Evolutionary conservation across 2,329 filamentous ascomycete genomes (phyloP).

Genomic region (Neospermospora avenae): DNA sequence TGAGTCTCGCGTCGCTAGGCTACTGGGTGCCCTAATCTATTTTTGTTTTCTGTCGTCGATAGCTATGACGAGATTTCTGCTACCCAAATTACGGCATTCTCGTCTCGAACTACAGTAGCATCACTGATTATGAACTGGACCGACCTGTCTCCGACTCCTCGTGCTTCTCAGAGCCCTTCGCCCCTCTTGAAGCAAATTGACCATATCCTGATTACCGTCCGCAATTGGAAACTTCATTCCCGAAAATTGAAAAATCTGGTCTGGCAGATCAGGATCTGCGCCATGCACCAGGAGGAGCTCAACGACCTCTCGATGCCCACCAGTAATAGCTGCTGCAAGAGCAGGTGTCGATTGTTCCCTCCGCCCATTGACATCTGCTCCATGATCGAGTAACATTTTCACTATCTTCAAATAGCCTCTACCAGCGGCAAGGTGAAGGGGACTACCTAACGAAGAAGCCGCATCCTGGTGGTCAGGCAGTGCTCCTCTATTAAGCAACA

Average conservation of each 20-base stretch:
- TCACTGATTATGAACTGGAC: too few relatives aligned
- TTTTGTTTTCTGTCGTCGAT: too few relatives aligned
- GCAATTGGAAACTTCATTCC: neutral
- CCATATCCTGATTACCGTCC: neutral
- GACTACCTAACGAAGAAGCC: neutral
- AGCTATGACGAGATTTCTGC: too few relatives aligned
- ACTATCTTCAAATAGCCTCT: neutral
- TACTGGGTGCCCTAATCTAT: too few relatives aligned
- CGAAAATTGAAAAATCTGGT: neutral
- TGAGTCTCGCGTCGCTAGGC: too few relatives aligned
- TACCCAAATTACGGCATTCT: too few relatives aligned
- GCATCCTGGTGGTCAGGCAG: conserved; percentile 5
- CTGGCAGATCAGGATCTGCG: neutral
- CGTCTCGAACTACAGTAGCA: too few relatives aligned
- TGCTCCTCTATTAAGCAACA: conserved; percentile 19
- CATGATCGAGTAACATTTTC: conserved; percentile 9
- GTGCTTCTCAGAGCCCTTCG: too few relatives aligned
- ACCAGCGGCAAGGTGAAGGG: conserved; percentile 5
- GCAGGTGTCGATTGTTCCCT: neutral
- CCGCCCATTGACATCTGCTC: neutral
- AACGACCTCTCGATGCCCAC: neutral
- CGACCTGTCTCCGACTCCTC: too few relatives aligned
- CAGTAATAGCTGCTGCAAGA: conserved; percentile 4
- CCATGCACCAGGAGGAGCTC: conserved; percentile 13
- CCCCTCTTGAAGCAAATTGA: neutral